Evolutionary conservation across 2,329 filamentous ascomycete genomes (phyloP), one percentile per base, ranked within the genome.

Genomic region (Phialophora expanda): DNA sequence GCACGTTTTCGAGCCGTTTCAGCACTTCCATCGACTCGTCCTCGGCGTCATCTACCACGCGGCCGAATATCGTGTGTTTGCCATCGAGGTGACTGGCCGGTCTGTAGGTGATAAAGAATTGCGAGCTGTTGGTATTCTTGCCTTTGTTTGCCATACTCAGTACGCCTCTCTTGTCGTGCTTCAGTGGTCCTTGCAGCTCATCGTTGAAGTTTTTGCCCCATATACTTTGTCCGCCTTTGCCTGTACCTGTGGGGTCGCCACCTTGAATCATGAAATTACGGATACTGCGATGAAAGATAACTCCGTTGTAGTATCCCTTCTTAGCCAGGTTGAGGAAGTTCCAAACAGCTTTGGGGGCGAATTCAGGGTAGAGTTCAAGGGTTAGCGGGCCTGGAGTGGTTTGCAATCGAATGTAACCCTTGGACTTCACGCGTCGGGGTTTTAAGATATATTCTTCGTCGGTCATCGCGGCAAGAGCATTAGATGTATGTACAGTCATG

Each of bases 141-240:
- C 95, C 95, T 76, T 99, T 99, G 79, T 99, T 99, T 48, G 95
- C 95, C 95, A 99, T 99, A 71, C 90, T 93, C 28, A 96, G 75
- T 0, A 93, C 86, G 12, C 95, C 95, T 30, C 93, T 84, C 0
- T 84, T 81, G 74, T 92, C 90, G 74, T 99, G 95, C n/a, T 89
- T 90, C 48, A 93, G 78, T 0, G 94, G 92, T 0, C 93, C 93
- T 17, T 97, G 93, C 69, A 98, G 90, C 76, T 99, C 95, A 76
- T 99, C 95, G 61, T 90, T 85, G 74, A 99, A 99, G 67, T 93
- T 91, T 78, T 96, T 96, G 65, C 91, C 91, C 95, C 95, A 99
- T 66, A 96, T 88, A 74, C 91, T 96, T 56, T 88, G 82, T 0
- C 95, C 95, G n/a, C 95, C 95, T 67, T 92, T 86, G 1, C 95